Evolutionary conservation across 495 filamentous ascomycete species (phyloP).

Genomic region (Neurospora sp.): DNA sequence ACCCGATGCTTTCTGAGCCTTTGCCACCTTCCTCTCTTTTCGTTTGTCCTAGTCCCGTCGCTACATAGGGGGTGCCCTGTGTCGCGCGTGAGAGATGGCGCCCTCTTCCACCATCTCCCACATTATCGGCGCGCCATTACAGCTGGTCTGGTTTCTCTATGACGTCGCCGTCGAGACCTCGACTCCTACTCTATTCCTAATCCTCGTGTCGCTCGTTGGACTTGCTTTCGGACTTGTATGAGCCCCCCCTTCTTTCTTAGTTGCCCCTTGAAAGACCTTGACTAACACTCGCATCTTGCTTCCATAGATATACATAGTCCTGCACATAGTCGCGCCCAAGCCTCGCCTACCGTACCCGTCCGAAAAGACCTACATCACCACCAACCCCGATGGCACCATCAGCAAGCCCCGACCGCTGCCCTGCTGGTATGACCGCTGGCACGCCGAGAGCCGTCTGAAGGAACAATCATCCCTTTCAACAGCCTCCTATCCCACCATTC

Average conservation of each 20-base stretch:
- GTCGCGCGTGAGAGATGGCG: conserved; percentile 3
- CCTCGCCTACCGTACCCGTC: conserved; percentile 65
- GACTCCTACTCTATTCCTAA: conserved; percentile 19
- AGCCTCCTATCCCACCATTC: conserved; percentile 21
- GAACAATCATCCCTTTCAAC: conserved; percentile 5
- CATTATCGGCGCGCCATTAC: conserved; percentile 11
- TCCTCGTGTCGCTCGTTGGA: conserved; percentile 15
- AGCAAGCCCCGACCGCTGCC: conserved; percentile 55
- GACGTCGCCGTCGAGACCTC: conserved; percentile 19
- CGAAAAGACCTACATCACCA: conserved; percentile 79
- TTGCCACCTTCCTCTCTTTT: not conserved
- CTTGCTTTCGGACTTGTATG: conserved; percentile 23
- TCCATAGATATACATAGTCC: conserved; percentile 47
- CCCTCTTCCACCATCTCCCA: not conserved
- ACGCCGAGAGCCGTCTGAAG: conserved; percentile 40
- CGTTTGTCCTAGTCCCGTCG: not conserved
- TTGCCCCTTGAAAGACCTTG: not conserved
- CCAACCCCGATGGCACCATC: conserved; percentile 51
- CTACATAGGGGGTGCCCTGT: not conserved
- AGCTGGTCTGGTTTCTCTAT: conserved; percentile 20
- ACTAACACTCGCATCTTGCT: not conserved
- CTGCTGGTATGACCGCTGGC: conserved; percentile 70
- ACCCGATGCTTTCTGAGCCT: not conserved
- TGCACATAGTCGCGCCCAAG: conserved; percentile 68
- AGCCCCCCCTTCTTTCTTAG: not conserved